Evolutionary conservation across 176 grass and related monocot species (phyloP).

Genomic region (Aegilops speltoides): DNA sequence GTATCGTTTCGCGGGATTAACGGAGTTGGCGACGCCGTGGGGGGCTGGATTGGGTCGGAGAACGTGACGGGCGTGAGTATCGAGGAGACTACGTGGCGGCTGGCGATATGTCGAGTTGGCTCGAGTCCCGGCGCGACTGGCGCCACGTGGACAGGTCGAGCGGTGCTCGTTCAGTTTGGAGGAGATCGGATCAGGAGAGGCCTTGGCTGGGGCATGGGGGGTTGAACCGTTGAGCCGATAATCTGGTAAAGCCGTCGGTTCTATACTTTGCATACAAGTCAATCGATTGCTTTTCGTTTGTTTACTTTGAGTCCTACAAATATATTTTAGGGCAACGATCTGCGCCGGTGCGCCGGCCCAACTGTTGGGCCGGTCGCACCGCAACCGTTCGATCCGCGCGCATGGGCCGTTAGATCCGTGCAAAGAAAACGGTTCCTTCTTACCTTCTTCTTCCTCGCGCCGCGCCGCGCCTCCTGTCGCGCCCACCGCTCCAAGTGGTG

Average conservation of each 20-base stretch:
- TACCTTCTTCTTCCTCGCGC: no score
- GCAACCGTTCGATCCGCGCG: no score
- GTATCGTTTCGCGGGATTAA: not conserved
- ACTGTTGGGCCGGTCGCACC: no score
- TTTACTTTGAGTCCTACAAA: no score
- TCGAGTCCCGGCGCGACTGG: no score
- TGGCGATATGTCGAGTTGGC: not conserved
- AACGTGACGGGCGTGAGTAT: not conserved
- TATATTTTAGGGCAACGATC: no score
- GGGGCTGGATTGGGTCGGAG: not conserved
- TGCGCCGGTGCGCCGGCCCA: no score
- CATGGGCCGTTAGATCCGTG: no score
- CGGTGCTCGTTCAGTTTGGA: not conserved
- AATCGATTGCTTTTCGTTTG: not conserved
- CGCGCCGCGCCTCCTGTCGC: no score
- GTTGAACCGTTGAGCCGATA: not conserved
- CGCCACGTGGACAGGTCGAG: conserved; percentile 1
- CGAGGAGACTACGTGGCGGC: not conserved
- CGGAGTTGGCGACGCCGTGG: not conserved
- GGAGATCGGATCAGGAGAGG: not conserved
- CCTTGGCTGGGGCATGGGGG: no score
- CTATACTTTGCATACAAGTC: conserved; percentile 8
- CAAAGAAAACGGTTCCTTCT: no score
- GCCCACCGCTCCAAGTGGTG: no score
- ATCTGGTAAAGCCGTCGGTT: conserved; percentile 2